These are phyloP conservation scores for Linnemannia exigua DNA, from an alignment of 192 early-diverging fungal genomes.

Conservation along the genomic window DNA sequence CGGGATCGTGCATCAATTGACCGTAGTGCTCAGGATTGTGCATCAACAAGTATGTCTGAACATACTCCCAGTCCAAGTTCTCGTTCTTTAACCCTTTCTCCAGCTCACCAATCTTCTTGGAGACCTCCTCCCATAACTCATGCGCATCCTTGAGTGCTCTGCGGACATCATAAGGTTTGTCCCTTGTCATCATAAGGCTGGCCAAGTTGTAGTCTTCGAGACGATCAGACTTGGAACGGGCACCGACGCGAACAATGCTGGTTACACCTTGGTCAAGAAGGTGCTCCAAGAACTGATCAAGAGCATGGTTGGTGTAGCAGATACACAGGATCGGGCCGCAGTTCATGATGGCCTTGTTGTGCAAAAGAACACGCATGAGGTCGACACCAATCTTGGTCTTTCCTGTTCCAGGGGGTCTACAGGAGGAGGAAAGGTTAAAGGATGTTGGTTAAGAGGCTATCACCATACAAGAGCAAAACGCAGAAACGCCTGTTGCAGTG, in stretches of 20 bases:
- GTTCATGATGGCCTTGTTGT: constrained; percentile 35
- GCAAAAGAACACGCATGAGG: constrained; percentile 57
- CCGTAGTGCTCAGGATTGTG: constrained; percentile 5
- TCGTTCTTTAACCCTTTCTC: constrained; percentile 15
- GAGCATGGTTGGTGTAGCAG: constrained; percentile 74
- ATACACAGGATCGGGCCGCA: constrained; percentile 64
- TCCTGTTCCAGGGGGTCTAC: constrained; percentile 67
- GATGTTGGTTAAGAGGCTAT: neutral
- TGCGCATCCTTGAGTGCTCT: constrained; percentile 1
- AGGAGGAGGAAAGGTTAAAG: neutral
- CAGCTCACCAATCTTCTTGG: constrained; percentile 20
- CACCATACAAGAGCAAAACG: neutral
- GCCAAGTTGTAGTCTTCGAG: constrained; percentile 35
- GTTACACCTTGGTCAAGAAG: constrained; percentile 58
- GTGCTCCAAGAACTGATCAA: constrained; percentile 73
- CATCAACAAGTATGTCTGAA: constrained; percentile 11
- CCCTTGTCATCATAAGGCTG: constrained; percentile 24
- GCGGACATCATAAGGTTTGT: constrained; percentile 24
- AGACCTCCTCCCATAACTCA: constrained; percentile 3
- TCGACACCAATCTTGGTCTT: constrained; percentile 69
- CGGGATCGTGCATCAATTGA: constrained; percentile 9
- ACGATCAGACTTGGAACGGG: constrained; percentile 48
- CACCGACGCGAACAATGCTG: constrained; percentile 64
- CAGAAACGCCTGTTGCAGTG: neutral
- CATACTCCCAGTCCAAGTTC: constrained; percentile 26